Base-by-base conservation (phyloP, 257 asterid species). In the Dorcoceras hygrometricum region DNA sequence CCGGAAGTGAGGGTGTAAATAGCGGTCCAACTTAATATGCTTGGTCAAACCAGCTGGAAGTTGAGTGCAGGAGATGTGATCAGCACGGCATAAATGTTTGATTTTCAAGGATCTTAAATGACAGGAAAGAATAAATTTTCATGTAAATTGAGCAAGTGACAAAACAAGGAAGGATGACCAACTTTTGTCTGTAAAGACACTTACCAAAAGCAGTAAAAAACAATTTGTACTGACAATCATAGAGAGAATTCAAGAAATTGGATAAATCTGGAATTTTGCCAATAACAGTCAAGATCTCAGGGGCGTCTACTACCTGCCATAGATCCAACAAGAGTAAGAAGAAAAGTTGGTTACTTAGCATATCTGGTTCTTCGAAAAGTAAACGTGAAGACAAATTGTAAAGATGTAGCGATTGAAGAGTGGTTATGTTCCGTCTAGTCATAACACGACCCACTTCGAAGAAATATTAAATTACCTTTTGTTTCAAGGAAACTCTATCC, bases 291-390 rank as follows among this genome's bases (percentile, higher is more conserved):
- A 91, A 78, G 70, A 91, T 88, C 86, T 91, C 97, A 1, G 96
- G 97, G 63, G 97, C 96, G 77, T 91, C 97, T 73, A 91, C 96
- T 8, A 91, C 97, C 97, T 91, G 89, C 69, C 67, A 76, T 74
- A 79, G 19, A 62, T 59, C 61, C 71, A 68, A 77, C 51, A 64
- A 60, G 62, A 68, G 36, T 48, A 57, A 57, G 50, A 58, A 60
- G 18, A 62, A 50, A 22, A 46, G 23, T 26, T 27, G 29, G 57
- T 57, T 54, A 61, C 43, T 65, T 53, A 28, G 36, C 53, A 68
- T 43, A 5, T n/a, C 63, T 34, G 16, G 57, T 63, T 27, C 43
- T 48, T 63, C 20, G 19, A 12, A n/a, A 16, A 48, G 22, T 50
- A 51, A 26, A 64, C 36, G 51, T 14, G 51, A 43, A 12, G 2